These are phyloP conservation scores for Solanum habrochaites DNA, from an alignment of 257 asterid species.

Conservation along the genomic window DNA sequence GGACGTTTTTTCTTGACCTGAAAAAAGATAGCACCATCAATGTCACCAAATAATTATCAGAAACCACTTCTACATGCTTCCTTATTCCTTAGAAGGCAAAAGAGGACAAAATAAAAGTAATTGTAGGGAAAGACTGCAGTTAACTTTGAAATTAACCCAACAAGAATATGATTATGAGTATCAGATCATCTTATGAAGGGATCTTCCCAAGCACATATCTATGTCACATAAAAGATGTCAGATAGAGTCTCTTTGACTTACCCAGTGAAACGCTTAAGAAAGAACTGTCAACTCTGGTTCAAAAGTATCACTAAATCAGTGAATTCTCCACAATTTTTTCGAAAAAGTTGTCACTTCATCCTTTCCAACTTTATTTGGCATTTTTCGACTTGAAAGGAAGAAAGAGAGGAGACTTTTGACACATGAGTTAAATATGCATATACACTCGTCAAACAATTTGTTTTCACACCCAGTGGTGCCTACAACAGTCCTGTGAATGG, in stretches of 20 bases:
- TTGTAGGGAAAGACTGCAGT: background rate
- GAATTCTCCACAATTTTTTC: background rate
- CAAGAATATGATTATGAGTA: background rate
- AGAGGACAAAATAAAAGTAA: background rate
- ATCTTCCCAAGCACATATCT: background rate
- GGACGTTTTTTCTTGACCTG: constrained; percentile 98
- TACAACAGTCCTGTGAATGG: background rate
- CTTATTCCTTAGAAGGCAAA: background rate
- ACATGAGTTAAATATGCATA: background rate
- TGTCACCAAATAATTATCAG: background rate
- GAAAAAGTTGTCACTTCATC: background rate
- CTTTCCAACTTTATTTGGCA: background rate
- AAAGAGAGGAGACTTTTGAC: background rate
- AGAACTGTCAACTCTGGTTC: background rate
- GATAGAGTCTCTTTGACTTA: background rate
- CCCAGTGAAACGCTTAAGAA: background rate
- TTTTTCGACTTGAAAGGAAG: background rate
- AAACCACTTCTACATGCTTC: background rate
- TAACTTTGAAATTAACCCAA: background rate
- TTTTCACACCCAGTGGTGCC: background rate
- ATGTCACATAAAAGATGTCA: background rate
- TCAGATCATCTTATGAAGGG: background rate
- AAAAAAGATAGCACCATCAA: background rate
- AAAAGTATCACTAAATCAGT: background rate
- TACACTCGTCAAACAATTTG: background rate